phyloP scores from a whole-genome alignment of 805 yeast species.

The Candida dajiaensis region DNA sequence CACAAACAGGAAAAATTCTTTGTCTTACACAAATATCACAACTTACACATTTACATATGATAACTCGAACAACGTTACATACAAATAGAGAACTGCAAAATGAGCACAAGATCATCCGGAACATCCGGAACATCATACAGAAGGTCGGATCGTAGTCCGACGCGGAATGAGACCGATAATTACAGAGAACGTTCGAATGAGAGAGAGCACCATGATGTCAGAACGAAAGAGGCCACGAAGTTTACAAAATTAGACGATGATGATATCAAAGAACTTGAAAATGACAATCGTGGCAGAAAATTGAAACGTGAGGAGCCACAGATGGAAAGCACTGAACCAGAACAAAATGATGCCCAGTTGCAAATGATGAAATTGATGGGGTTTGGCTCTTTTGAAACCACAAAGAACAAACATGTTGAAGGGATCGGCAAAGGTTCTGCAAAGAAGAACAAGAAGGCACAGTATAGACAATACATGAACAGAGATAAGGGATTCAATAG shows the following conservation, averaged over 20 bases:
- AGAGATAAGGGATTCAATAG: conserved; percentile 51
- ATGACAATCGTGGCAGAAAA: not conserved
- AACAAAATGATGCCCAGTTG: conserved; percentile 18
- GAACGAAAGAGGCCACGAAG: not conserved
- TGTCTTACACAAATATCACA: too few relatives aligned
- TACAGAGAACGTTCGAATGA: conserved; percentile 1
- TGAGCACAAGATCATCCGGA: not conserved
- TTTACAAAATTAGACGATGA: not conserved
- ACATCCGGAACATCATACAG: too few relatives aligned
- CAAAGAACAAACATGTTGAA: conserved; percentile 51
- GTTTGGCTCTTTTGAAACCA: conserved; percentile 46
- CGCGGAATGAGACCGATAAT: not conserved
- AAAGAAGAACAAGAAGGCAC: conserved; percentile 33
- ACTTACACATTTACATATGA: too few relatives aligned
- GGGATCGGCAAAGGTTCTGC: conserved; percentile 41
- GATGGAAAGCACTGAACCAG: conserved; percentile 18
- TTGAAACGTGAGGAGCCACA: not conserved
- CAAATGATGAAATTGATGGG: conserved; percentile 49
- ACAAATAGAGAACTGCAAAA: too few relatives aligned
- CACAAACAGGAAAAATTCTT: not conserved
- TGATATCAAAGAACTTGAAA: not conserved
- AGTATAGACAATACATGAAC: conserved; percentile 57
- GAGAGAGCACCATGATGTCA: not conserved
- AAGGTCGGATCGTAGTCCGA: not conserved
- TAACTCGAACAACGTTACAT: not conserved